Base-by-base conservation (phyloP, 306 rosid species). In the Delonix regia region DNA sequence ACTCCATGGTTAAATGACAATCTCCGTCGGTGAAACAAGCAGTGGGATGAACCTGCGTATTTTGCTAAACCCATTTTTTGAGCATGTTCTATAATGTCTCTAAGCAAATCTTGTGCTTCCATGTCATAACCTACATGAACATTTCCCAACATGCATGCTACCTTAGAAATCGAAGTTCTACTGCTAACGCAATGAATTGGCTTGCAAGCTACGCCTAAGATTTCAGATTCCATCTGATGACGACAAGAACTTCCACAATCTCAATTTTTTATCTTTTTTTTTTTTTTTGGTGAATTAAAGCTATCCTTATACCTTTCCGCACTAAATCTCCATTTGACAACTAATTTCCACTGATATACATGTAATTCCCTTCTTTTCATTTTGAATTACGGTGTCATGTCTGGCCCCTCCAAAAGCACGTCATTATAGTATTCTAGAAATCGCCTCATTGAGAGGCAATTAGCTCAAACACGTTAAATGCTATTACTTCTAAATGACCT, bases 11-110 rank as follows among this genome's bases (percentile, higher is more conserved):
- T n/a, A n/a, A n/a, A n/a, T 63, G 9, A 2, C 68, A 77, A 22
- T 45, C 77, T 38, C 73, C 60, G 39, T 75, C 61, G 9, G 71
- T 76, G 76, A 53, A 19, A 9, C 24, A 22, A 21, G 8, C 0
- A 6, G 53, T 6, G 19, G 19, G 53, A 15, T 48, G 19, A 3
- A 4, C 53, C 19, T 48, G 16, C 8, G 2, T 22, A 9, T 21
- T 19, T 19, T 19, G 27, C 59, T 8, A 19, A 7, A 19, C 8
- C 61, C 64, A 11, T 3, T 8, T 15, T 13, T 3, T 11, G 18
- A 13, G 15, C 52, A 47, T 25, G n/a, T 1, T 27, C 0, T 2
- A 2, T 18, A 12, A 27, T 57, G 63, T 24, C 12, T 57, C 18
- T 27, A 27, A 24, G 25, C 15, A 60, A 60, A 28, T 28, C n/a